phyloP scores from a whole-genome alignment of 805 yeast genomes.

The Hanseniaspora pseudoguilliermondii region DNA sequence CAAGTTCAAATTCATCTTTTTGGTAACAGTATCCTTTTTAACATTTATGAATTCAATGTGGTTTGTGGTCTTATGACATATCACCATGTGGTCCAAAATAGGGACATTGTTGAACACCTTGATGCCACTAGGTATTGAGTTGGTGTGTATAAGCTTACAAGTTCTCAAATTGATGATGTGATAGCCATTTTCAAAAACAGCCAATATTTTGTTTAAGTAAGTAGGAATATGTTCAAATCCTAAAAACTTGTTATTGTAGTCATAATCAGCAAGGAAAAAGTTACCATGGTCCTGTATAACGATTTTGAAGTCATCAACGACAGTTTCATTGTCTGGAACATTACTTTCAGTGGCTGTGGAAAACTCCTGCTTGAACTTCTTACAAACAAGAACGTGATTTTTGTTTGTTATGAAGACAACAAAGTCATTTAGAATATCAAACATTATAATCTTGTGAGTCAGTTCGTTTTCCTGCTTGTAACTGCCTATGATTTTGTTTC shows the following conservation, averaged over 20 bases:
- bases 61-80: conserved; percentile 53
- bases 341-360: neutral
- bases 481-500: conserved; percentile 9
- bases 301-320: conserved; percentile 8
- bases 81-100: conserved; percentile 77
- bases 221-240: conserved; percentile 62
- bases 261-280: neutral
- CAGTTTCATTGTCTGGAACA: neutral
- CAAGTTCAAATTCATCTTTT: conserved; percentile 56
- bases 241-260: conserved; percentile 26
- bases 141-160: conserved; percentile 34
- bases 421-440: conserved; percentile 9
- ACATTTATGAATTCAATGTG: conserved; percentile 46
- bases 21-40: conserved; percentile 28
- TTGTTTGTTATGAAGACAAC: conserved; percentile 1
- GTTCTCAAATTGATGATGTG: conserved; percentile 63
- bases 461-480: neutral
- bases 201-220: conserved; percentile 73
- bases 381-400: neutral
- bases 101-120: conserved; percentile 51
- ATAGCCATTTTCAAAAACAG: conserved; percentile 58
- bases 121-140: conserved; percentile 46
- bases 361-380: conserved; percentile 5
- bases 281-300: neutral
- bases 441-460: neutral